phyloP scores from a whole-genome alignment of 2,329 filamentous ascomycete species.

The Sporothrix dimorphospora region DNA sequence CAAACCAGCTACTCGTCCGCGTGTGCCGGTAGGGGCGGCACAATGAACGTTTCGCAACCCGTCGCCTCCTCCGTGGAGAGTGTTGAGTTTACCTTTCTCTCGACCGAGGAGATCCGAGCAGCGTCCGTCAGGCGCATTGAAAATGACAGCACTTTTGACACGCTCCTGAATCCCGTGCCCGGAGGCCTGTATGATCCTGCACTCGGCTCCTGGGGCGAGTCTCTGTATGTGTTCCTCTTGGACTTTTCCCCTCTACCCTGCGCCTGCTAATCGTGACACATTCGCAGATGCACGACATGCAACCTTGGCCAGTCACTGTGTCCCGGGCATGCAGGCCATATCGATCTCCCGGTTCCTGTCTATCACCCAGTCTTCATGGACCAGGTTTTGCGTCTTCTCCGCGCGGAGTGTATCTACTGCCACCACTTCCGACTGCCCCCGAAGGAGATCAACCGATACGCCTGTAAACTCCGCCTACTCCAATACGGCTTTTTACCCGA shows the following conservation, averaged over 20 bases:
- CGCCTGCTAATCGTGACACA: not conserved
- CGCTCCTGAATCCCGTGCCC: constrained; percentile 82
- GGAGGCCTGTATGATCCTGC: constrained; percentile 92
- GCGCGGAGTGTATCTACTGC: constrained; percentile 90
- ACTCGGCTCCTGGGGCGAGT: constrained; percentile 85
- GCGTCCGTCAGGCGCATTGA: constrained; percentile 94
- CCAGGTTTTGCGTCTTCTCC: constrained; percentile 80
- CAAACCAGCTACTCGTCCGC: not conserved
- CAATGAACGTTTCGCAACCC: constrained; percentile 77
- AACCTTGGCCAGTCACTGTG: constrained; percentile 80
- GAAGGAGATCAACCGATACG: constrained; percentile 74
- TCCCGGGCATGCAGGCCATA: constrained; percentile 92
- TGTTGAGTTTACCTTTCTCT: constrained; percentile 88
- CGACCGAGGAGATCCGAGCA: constrained; percentile 77
- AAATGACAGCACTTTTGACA: constrained; percentile 93
- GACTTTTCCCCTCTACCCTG: not conserved
- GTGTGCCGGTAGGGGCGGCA: constrained; percentile 23
- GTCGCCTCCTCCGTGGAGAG: constrained; percentile 80
- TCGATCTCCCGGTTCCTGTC: constrained; percentile 88
- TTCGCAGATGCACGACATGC: constrained; percentile 82
- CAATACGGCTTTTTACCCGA: constrained; percentile 81
- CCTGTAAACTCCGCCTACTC: constrained; percentile 82
- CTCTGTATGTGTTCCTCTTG: constrained; percentile 63
- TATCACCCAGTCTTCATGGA: constrained; percentile 98
- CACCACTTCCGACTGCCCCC: constrained; percentile 80